Evolutionary conservation across 805 yeast species (phyloP), one percentile per base, ranked within the genome.

Genomic region (Metschnikowia gelsemii): DNA sequence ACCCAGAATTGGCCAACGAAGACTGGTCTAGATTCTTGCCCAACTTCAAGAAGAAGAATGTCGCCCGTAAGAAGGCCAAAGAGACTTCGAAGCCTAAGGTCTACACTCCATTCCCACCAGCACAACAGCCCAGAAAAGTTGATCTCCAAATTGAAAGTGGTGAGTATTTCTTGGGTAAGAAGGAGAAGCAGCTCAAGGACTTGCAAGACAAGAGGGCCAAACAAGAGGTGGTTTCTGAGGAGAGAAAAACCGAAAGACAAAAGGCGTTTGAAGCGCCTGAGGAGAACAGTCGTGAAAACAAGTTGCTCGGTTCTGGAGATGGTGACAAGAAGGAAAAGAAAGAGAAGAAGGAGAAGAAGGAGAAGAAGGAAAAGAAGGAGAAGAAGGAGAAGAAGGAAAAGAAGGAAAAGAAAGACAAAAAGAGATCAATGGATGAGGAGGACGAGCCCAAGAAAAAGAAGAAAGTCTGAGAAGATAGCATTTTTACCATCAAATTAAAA

Each of bases 51-150:
- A 93, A 91, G 77, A 83, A 90, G 64, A 89, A 89, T 59, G 96
- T 91, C 51, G 95, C 95, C 26, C 82, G 99, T 60, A 86, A 86
- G 83, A 84, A 84, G 75, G 80, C 77, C 66, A 80, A 78, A 63
- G 70, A 76, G 57, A 78, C 68, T 55, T 77, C 72, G 54, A 82
- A 77, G 65, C 75, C 76, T 75, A 47, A 37, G 67, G 82, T 80
- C 3, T 91, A 91, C 78, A 93, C 99, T 24, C 98, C 99, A 61
- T 93, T 93, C 89, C 99, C 99, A 70, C 98, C 99, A 55, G 86
- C 87, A 38, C 99, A 87, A 68, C 79, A 80, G 52, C 99, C 98
- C 59, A 84, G 98, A 74, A 90, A 93, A 86, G 75, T 93, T 66
- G 99, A 93, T 78, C 72, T 90, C 62, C 95, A 89, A 71, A 89